Evolutionary conservation across 2,329 filamentous ascomycete species (phyloP).

Genomic region (Ascochyta clinopodiicola): DNA sequence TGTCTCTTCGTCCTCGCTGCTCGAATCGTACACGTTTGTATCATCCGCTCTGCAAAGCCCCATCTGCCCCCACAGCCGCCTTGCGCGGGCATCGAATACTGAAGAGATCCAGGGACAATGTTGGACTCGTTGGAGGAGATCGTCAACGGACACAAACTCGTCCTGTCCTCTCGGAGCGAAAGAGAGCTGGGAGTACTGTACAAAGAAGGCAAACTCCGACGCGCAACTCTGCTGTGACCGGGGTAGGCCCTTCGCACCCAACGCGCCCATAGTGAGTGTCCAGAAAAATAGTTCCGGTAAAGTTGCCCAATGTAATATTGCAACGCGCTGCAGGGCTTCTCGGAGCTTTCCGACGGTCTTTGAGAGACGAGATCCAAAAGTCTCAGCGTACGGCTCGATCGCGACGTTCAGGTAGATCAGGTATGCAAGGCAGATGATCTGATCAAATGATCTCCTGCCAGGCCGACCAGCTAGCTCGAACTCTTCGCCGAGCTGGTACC

Average conservation of each 20-base stretch:
- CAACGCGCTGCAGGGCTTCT: conserved; percentile 19
- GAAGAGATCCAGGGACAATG: conserved; percentile 30
- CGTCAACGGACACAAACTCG: conserved; percentile 22
- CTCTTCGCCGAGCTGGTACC: conserved; percentile 31
- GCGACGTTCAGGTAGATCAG: conserved; percentile 36
- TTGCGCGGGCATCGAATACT: conserved; percentile 28
- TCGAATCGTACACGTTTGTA: conserved; percentile 14
- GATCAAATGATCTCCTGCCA: conserved; percentile 22
- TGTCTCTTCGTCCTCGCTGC: conserved; percentile 18
- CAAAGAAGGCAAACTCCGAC: conserved; percentile 24
- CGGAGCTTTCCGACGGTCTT: conserved; percentile 33
- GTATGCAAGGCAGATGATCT: conserved; percentile 35
- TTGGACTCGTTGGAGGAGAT: background rate
- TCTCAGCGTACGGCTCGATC: conserved; percentile 28
- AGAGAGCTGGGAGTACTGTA: conserved; percentile 21
- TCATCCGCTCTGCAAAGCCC: conserved; percentile 24
- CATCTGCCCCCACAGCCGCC: conserved; percentile 26
- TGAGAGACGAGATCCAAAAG: conserved; percentile 22
- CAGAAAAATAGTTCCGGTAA: conserved; percentile 36
- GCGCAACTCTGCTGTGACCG: conserved; percentile 3
- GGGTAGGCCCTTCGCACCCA: conserved; percentile 28
- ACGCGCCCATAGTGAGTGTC: conserved; percentile 38
- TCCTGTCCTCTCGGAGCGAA: conserved; percentile 10
- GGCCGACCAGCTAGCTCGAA: background rate
- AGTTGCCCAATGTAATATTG: conserved; percentile 28